phyloP scores from a whole-genome alignment of 1,284 basidiomycete genomes.

The Ceratobasidium sp. region DNA sequence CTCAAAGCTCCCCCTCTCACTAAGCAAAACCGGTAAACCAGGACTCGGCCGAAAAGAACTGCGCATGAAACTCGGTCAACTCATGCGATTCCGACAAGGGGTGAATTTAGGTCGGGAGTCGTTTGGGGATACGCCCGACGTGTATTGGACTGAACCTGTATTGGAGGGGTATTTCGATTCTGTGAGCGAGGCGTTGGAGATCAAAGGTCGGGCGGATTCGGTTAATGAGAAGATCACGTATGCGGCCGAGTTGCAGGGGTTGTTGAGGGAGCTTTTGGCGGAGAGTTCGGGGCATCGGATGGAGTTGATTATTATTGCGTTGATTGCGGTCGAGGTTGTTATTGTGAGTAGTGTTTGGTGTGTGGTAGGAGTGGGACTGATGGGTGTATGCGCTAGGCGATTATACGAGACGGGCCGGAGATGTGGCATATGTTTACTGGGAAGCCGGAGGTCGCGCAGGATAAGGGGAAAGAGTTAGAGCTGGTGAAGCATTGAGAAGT shows the following conservation, averaged over 20 bases:
- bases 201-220: slow-evolving; percentile 80
- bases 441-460: slow-evolving; percentile 7
- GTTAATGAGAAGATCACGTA: slow-evolving; percentile 95
- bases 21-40: slow-evolving; percentile 84
- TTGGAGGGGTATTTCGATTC: slow-evolving; percentile 91
- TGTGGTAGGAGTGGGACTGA: neutral
- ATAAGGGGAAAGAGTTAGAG: neutral
- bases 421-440: slow-evolving; percentile 68
- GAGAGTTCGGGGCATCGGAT: slow-evolving; percentile 88
- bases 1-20: slow-evolving; percentile 78
- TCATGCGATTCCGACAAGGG: slow-evolving; percentile 90
- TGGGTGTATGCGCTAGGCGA: slow-evolving; percentile 62
- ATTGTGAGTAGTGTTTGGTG: slow-evolving; percentile 71
- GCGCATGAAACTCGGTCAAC: slow-evolving; percentile 88
- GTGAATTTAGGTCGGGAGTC: slow-evolving; percentile 90
- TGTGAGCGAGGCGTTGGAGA: slow-evolving; percentile 84
- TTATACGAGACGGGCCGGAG: slow-evolving; percentile 73
- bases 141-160: slow-evolving; percentile 92
- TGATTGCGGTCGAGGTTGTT: slow-evolving; percentile 91
- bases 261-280: slow-evolving; percentile 46
- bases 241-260: slow-evolving; percentile 79
- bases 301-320: slow-evolving; percentile 91
- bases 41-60: slow-evolving; percentile 82
- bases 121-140: slow-evolving; percentile 88
- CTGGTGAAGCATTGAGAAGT: neutral